Evolutionary conservation across 2,329 filamentous ascomycete species (phyloP), one percentile per base, ranked within the genome.

Genomic region (Botryosphaeria agaves): DNA sequence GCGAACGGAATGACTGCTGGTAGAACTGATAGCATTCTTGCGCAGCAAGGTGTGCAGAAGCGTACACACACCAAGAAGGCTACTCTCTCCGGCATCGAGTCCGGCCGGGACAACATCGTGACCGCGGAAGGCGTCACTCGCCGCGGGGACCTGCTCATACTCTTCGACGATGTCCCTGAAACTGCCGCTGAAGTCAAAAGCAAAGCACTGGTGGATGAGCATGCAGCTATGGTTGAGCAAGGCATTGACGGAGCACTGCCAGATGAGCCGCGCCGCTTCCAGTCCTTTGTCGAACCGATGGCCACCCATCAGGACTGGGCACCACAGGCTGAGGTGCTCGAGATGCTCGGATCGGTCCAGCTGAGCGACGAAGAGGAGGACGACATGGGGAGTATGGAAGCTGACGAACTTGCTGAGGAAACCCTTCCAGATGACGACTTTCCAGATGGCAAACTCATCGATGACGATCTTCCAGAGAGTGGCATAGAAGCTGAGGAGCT

Each of bases 1-100:
- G 79, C 77, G 1, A 69, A 55, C 16, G 52, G 46, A 27, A 38
- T 32, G 18, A 18, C 5, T 12, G 20, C 18, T 9, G 18, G 14
- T 6, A 29, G 28, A 15, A 31, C 33, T 6, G 17, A 31, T 2
- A 36, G 14, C 12, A 11, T 32, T 14, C 11, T 26, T 0, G 17
- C 28, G 3, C 34, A 28, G 11, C 35, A 39, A 18, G 25, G 16
- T 9, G 12, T 31, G 2, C n/a, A 28, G 7, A 36, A 35, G 26
- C 35, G 30, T 11, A 24, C 6, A 12, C 26, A 28, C 2, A 32
- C 36, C 28, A 42, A 39, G 36, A 41, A 33, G 3, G 23, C 21
- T n/a, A n/a, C n/a, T 5, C 24, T 32, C 9, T 3, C 25, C 5
- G 26, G 7, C 3, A n/a, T 15, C 14, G 25, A 28, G 19, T 7